Base-by-base conservation (phyloP, 495 filamentous ascomycete species). In the Neurospora sp. region DNA sequence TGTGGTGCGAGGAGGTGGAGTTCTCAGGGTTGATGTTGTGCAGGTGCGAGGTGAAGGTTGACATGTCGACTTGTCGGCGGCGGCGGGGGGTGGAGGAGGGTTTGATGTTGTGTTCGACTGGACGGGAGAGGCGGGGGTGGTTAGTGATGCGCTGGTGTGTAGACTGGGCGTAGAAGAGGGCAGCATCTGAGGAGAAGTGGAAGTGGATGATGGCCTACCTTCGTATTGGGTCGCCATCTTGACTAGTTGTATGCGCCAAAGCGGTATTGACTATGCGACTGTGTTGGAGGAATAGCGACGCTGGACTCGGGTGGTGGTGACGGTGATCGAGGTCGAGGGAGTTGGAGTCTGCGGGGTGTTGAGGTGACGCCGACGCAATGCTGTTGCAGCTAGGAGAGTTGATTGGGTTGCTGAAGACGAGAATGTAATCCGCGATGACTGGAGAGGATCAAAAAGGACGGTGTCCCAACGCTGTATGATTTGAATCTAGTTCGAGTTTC, bases 41-140 rank as follows among this genome's bases (percentile, higher is more conserved):
- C 69, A 96, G 90, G 69, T 91, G 89, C 59, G 90, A 84, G 84
- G 91, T 94, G 88, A 98, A 98, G 80, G 90, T 92, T 68, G 91
- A 90, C 82, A 97, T 91, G 83, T 97, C 93, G 44, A 93, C 89
- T 68, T 92, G 92, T 69, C 89, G 90, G 47, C 82, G 83, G 39
- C 82, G 81, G 76, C 84, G 76, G 75, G 83, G 44, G 72, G 77
- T 73, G 70, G 83, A 61, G 73, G 80, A 70, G 71, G 78, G 73
- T 71, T 84, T 82, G 80, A 92, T 92, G 79, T 90, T 91, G 85
- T 98, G 94, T 81, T 97, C 94, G 78, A 95, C 94, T 97, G 76
- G n/a, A 41, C 72, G 59, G 45, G 69, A 14, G 27, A 12, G 73
- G 39, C 27, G 27, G 27, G 44, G 37, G 14, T 31, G 69, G 71